Base-by-base conservation (phyloP, 176 grass and related monocot genomes). In the Oryza brachyantha region DNA sequence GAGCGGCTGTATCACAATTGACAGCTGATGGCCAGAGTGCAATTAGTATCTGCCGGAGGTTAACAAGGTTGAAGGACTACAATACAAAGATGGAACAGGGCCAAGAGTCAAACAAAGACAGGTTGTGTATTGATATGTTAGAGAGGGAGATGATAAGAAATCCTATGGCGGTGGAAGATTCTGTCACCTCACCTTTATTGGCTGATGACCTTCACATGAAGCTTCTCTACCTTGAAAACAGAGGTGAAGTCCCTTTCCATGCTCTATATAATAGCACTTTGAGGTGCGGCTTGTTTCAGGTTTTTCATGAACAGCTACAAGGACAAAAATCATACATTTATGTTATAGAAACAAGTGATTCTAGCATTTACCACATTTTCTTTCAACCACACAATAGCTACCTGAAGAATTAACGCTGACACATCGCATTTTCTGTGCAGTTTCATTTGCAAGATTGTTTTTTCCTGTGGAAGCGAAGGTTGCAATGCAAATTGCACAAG, bases 51-150 rank as follows among this genome's bases (percentile, higher is more conserved):
- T 99, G 88, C 81, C 81, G 75, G 73, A 93, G 79, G 73, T 82
- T 99, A 74, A 99, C 96, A 58, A 93, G 90, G 75, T 61, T 26
- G 21, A 99, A 90, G 71, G 96, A 99, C 72, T 91, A 91, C 75
- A 88, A 87, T 62, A 59, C 85, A 76, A 93, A 80, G 81, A 87
- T 90, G 78, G 63, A 93, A 52, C 88, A 91, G 41, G 90, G 92
- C 27, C 86, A 89, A 75, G 96, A 93, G 82, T 91, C 92, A n/a
- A 99, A 99, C 80, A 99, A 95, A 92, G 93, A 99, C 80, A 85
- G 86, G 55, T 39, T 99, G 29, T 99, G 92, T 82, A 96, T 99
- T 70, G 96, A 99, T 76, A 86, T 99, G 29, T 78, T 99, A 64
- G 90, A 99, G 37, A 93, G 90, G 84, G 96, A 99, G 84, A 89